phyloP scores from a whole-genome alignment of 2,329 filamentous ascomycete genomes.

The Pseudogymnoascus sp. region DNA sequence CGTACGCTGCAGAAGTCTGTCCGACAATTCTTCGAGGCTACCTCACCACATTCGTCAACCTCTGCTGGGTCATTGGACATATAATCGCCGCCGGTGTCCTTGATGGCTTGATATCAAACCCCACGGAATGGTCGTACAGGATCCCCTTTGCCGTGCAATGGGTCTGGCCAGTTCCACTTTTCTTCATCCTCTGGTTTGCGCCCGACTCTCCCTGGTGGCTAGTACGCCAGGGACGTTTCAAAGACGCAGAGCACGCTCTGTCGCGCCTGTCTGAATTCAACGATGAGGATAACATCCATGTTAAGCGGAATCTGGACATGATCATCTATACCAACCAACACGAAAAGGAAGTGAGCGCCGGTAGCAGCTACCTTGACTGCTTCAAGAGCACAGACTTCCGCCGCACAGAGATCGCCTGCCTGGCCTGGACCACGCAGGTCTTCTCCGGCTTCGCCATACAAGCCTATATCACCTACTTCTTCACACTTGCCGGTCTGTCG shows the following conservation, averaged over 20 bases:
- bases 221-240: slow-evolving; percentile 34
- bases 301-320: slow-evolving; percentile 33
- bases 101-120: neutral
- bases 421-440: slow-evolving; percentile 56
- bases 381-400: slow-evolving; percentile 71
- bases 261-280: slow-evolving; percentile 15
- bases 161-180: slow-evolving; percentile 39
- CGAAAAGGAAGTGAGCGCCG: slow-evolving; percentile 53
- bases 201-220: slow-evolving; percentile 43
- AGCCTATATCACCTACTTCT: slow-evolving; percentile 52
- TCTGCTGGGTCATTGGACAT: slow-evolving; percentile 46
- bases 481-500: slow-evolving; percentile 43
- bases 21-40: slow-evolving; percentile 47
- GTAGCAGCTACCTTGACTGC: slow-evolving; percentile 70
- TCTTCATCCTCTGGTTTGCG: slow-evolving; percentile 35
- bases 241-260: slow-evolving; percentile 32
- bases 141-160: slow-evolving; percentile 25
- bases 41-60: slow-evolving; percentile 46
- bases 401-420: slow-evolving; percentile 64
- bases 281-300: slow-evolving; percentile 49
- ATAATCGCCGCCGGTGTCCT: slow-evolving; percentile 42
- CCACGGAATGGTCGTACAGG: slow-evolving; percentile 12
- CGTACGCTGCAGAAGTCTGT: slow-evolving; percentile 41
- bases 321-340: slow-evolving; percentile 46
- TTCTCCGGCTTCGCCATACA: slow-evolving; percentile 52